Base-by-base conservation (phyloP, 2,329 filamentous ascomycete genomes). In the Paraphoma chrysanthemicola region DNA sequence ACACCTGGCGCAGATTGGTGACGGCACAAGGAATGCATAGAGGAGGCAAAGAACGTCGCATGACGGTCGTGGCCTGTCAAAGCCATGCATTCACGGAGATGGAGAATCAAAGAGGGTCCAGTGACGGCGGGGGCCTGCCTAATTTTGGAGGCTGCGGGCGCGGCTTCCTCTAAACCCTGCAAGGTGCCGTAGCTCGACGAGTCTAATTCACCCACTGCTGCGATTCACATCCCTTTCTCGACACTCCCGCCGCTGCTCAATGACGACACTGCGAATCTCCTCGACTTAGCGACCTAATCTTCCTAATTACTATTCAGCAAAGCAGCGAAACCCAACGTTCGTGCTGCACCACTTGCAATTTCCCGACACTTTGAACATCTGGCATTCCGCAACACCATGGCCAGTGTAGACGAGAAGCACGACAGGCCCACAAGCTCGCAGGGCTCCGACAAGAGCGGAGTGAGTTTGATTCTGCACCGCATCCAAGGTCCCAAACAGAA, bases 361-460 rank as follows among this genome's bases (percentile, higher is more conserved):
- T 56, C 53, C 54, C 57, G 64, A 59, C 47, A 54, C 36, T 66
- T 60, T 23, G 48, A 57, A 39, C 45, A 33, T 46, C 39, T 57
- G 42, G 42, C 57, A 51, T 48, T 47, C 42, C 53, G 52, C 50
- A 53, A 54, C 57, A 57, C 50, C 55, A 54, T 56, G 56, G 53
- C 51, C 53, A 36, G 52, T 56, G 33, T 36, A 42, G 50, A 52
- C 47, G 48, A 57, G 59, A 61, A 39, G 69, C 70, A 67, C 49
- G 55, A 60, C 46, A 63, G 65, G 55, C 70, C 71, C n/a, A 59
- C 63, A 47, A 76, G 72, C 69, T 58, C 64, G 18, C 63, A 69
- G 51, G 73, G 71, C 66, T 76, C 72, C 3, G 70, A 73, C 51
- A 66, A 61, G 44, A 71, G 70, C 43, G 66, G 59, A 18, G 68